Conservation (phyloP, 371 early-diverging fungal genomes). For the Circinella minor region DNA sequence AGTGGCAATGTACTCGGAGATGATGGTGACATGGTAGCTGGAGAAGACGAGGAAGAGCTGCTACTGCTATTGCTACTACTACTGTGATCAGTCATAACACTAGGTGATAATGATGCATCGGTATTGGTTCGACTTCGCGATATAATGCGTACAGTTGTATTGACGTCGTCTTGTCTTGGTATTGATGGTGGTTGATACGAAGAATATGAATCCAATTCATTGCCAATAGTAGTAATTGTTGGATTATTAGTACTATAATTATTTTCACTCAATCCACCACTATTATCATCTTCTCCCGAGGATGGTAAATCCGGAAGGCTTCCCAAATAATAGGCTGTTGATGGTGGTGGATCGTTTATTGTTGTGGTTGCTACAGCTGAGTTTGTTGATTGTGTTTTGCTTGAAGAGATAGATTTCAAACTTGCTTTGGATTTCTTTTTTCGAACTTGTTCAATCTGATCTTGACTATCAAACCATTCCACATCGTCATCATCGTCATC, state of each 20-base stretch:
- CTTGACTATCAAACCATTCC: slow-evolving; percentile 24
- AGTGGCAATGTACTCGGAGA: background rate
- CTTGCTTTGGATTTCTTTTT: slow-evolving; percentile 2
- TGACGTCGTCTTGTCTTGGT: background rate
- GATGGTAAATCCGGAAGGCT: background rate
- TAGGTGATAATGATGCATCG: background rate
- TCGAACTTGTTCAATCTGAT: background rate
- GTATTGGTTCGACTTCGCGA: background rate
- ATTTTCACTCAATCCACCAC: no score
- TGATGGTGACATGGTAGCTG: background rate
- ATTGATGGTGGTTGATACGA: background rate
- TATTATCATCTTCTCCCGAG: background rate
- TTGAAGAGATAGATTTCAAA: background rate
- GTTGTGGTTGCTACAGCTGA: slow-evolving; percentile 3
- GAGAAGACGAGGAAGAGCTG: slow-evolving; percentile 1
- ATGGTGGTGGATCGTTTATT: background rate
- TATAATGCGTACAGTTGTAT: background rate
- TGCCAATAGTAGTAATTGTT: background rate
- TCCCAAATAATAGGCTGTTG: background rate
- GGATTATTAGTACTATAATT: no score
- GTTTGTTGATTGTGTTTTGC: background rate
- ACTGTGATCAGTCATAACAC: slow-evolving; percentile 1
- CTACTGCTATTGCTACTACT: background rate
- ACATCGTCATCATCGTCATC: slow-evolving; percentile 21
- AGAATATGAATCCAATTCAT: background rate